Base-by-base conservation (phyloP, 306 rosid genomes). In the Medicago ruthenica region DNA sequence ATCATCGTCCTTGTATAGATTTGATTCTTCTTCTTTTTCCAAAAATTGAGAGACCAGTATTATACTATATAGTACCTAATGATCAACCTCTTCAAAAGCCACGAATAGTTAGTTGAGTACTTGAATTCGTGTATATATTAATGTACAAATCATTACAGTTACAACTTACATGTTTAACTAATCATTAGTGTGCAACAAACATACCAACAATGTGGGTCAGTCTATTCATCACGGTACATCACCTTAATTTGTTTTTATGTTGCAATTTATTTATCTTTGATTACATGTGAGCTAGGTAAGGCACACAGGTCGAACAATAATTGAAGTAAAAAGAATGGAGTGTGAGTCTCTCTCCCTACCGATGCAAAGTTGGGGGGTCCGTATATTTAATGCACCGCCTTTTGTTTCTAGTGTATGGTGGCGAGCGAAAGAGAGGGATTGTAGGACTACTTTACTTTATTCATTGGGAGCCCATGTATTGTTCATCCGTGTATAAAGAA, bases 351-450 rank as follows among this genome's bases (percentile, higher is more conserved):
- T 11, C 58, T 11, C 7, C 21, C 5, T 39, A 85, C 7, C 75
- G 10, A 67, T 53, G 85, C 77, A 80, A 80, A 76, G 80, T 81
- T 80, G 67, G 80, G 80, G 22, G 54, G 57, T 45, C 82, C 84
- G 44, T 42, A 3, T 51, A 51, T n/a, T 9, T 27, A 27, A 51
- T 51, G 58, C 58, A 51, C 58, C 22, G 22, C 58, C 16, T 16
- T 51, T 51, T 16, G 20, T 51, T 51, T n/a, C 21, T 51, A 51
- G 3, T 27, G 31, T 0, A 27, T 27, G 31, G 31, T 27, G 31
- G 31, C 31, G 31, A 27, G 31, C 31, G 31, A 27, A 27, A 27
- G 31, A 3, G 2, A 27, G 31, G 27, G 2, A 24, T 24, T 24
- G 27, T 24, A 2, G 27, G 1, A 24, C 27, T 27, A 27, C 31